Percentiles rank a stretch among this genome's conserved stretches.
Conservation (phyloP, 345 rosid species). For the Crucihimalaya himalaica region DNA sequence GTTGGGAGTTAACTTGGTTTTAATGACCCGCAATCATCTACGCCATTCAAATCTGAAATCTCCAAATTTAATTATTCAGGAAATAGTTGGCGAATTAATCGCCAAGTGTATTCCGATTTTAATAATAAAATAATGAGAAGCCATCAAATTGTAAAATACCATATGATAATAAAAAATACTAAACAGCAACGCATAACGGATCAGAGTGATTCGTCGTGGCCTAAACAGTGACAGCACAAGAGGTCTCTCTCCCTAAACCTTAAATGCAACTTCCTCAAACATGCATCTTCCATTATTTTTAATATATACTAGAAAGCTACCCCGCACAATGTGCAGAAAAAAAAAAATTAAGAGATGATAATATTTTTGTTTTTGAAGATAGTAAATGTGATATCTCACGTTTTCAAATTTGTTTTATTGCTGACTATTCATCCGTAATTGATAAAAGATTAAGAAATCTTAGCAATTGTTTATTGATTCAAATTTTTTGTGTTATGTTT, state of each 20-base stretch:
- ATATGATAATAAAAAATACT: too few species aligned
- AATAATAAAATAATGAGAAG: not conserved
- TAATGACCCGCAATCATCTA: conserved; percentile 25
- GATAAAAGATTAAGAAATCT: too few species aligned
- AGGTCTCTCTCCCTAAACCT: conserved; percentile 12
- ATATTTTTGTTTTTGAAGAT: too few species aligned
- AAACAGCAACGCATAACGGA: conserved; percentile 14
- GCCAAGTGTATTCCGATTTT: conserved; percentile 20
- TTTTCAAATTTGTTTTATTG: too few species aligned
- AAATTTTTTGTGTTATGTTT: too few species aligned
- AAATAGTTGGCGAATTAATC: conserved; percentile 29
- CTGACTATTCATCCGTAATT: too few species aligned
- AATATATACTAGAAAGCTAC: too few species aligned
- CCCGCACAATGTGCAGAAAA: too few species aligned
- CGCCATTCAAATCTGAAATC: conserved; percentile 24
- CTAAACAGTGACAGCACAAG: conserved; percentile 31
- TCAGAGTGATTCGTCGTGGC: conserved; percentile 23
- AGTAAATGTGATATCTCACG: too few species aligned
- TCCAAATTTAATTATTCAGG: not conserved
- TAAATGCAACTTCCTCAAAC: conserved; percentile 26
- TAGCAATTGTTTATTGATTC: too few species aligned
- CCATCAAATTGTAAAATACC: conserved; percentile 8
- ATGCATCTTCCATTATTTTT: conserved; percentile 5
- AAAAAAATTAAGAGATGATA: too few species aligned
- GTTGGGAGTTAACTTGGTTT: conserved; percentile 34